Evolutionary conservation across 257 asterid genomes (phyloP).

Genomic region (Osmanthus fragrans): DNA sequence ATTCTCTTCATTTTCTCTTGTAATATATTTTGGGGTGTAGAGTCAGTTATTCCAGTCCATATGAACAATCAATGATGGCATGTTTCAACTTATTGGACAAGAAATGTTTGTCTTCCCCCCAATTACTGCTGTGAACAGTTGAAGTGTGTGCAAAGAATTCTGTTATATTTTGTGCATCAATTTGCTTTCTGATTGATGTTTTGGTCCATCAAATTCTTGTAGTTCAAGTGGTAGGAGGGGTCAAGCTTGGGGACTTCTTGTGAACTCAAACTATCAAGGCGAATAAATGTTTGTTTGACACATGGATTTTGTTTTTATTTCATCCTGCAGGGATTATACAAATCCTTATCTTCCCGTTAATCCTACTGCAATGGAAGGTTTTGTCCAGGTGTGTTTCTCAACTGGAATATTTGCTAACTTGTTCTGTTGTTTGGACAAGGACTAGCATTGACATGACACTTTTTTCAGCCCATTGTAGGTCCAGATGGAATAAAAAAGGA

Average conservation of each 20-base stretch:
- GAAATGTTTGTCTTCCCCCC: neutral
- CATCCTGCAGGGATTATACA: slow-evolving; percentile 68
- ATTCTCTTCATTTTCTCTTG: neutral
- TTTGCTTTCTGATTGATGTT: slow-evolving; percentile 3
- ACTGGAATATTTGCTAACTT: neutral
- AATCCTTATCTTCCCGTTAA: slow-evolving; percentile 83
- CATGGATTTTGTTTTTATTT: slow-evolving; percentile 27
- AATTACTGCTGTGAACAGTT: neutral
- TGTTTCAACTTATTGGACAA: neutral
- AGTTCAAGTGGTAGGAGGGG: slow-evolving; percentile 1
- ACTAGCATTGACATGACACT: slow-evolving; percentile 25
- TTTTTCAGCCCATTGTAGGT: slow-evolving; percentile 71
- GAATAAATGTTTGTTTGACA: slow-evolving; percentile 15
- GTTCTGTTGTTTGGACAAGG: neutral
- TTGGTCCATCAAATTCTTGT: slow-evolving; percentile 1
- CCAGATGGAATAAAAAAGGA: slow-evolving; percentile 85
- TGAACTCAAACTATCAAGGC: neutral
- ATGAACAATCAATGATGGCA: neutral
- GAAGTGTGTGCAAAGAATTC: neutral
- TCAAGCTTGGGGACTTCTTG: neutral
- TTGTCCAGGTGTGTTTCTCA: slow-evolving; percentile 52
- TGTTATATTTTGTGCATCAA: too few species aligned
- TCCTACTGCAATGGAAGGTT: slow-evolving; percentile 74
- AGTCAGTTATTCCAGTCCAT: neutral
- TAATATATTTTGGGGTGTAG: neutral